Evolutionary conservation across 257 asterid genomes (phyloP).

Genomic region (Paraleonurus japonicus): DNA sequence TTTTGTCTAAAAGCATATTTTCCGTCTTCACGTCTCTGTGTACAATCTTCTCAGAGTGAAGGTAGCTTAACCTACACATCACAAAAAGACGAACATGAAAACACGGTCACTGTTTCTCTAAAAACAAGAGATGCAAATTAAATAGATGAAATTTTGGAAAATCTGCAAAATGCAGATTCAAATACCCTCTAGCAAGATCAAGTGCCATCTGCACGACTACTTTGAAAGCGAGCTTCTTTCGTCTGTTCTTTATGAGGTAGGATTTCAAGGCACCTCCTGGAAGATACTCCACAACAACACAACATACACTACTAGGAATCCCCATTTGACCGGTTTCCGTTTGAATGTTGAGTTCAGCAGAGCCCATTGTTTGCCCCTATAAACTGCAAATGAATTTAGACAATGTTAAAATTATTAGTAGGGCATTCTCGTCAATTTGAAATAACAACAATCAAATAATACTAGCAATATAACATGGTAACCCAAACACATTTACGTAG

Average conservation of each 20-base stretch:
- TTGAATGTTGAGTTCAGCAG: slow-evolving; percentile 58
- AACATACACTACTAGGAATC: slow-evolving; percentile 67
- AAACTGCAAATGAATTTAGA: slow-evolving; percentile 44
- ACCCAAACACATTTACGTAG: too few relatives aligned
- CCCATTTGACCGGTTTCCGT: slow-evolving; percentile 68
- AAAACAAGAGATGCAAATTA: neutral
- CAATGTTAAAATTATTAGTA: slow-evolving; percentile 9
- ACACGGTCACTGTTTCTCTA: neutral
- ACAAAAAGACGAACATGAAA: neutral
- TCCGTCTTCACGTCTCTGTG: slow-evolving; percentile 84
- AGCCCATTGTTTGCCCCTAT: slow-evolving; percentile 78
- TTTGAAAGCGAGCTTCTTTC: slow-evolving; percentile 68
- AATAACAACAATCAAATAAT: neutral
- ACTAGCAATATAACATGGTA: neutral
- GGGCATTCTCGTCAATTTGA: neutral
- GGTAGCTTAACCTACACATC: slow-evolving; percentile 63
- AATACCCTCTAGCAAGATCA: slow-evolving; percentile 76
- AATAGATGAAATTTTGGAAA: neutral
- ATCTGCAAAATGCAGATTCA: neutral
- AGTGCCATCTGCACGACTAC: slow-evolving; percentile 77
- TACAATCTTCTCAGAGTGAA: slow-evolving; percentile 69
- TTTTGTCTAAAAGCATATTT: slow-evolving; percentile 68
- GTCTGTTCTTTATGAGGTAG: slow-evolving; percentile 66
- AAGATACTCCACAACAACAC: slow-evolving; percentile 77
- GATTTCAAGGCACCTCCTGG: slow-evolving; percentile 73